Base-by-base conservation (phyloP, 2,329 filamentous ascomycete genomes). In the Pyrenophora graminea region DNA sequence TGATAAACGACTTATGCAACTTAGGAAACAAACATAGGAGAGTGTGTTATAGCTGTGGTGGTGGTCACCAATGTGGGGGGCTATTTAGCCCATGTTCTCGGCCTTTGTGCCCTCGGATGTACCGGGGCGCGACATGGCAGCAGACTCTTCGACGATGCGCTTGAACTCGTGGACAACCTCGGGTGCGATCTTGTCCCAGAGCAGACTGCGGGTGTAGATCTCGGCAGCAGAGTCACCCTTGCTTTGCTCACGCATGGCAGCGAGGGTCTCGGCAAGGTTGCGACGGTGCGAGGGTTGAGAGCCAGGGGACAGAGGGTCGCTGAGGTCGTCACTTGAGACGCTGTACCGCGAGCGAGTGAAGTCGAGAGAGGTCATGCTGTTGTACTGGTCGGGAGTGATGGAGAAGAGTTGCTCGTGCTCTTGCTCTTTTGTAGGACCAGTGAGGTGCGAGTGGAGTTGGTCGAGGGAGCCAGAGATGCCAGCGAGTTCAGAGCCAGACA, bases 131-230 rank as follows among this genome's bases (percentile, higher is more conserved):
- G 70, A 71, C 56, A 67, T 66, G 55, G 66, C 64, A 47, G 68
- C 87, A 75, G 83, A 87, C 68, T 94, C 89, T 59, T 88, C 85
- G 64, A 96, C 89, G 83, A 96, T 91, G 75, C 90, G 89, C 66
- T 89, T 90, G 79, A 97, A 97, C 72, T 93, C 91, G 63, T 87
- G 85, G 46, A 99, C 91, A 41, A 97, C 91, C 59, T 97, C 91
- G 63, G 85, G 83, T 12, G 94, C 92, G 64, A 97, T 92, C 74
- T 92, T 90, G 68, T 97, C 91, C 90, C 91, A 96, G 51, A 97
- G 85, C 55, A 97, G 82, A 56, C 91, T 96, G 51, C 93, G 85
- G 30, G 92, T 95, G 77, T 96, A 96, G 36, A 97, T 90, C 66
- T 97, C 91, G 50, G 92, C 89, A 40, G 87, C 88, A 44, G 84